A percentile compares a stretch with the other conserved stretches of the same genome.
Conservation (phyloP, 2,329 filamentous ascomycete species). For the Penicillium thymicola region DNA sequence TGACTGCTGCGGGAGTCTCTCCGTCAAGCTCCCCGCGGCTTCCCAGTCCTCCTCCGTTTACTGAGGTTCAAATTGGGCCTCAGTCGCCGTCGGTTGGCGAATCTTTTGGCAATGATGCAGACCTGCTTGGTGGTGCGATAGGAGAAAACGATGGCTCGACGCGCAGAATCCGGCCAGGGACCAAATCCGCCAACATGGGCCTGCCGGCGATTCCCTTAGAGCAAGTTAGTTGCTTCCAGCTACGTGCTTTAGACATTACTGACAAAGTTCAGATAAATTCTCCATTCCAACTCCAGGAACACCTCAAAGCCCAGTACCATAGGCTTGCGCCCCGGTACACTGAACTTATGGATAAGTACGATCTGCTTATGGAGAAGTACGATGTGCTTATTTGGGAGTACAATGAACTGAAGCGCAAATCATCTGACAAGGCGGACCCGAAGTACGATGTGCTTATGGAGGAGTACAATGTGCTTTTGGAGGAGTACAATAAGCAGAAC, state of each 20-base stretch:
- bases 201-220: conserved; percentile 81
- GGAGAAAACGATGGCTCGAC: conserved; percentile 68
- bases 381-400: background rate
- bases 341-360: background rate
- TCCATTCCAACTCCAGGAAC: conserved; percentile 94
- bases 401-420: background rate
- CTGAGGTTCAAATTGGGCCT: conserved; percentile 86
- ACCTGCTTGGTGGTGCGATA: conserved; percentile 52
- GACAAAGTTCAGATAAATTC: conserved; percentile 74
- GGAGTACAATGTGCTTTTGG: background rate
- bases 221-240: conserved; percentile 59
- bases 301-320: conserved; percentile 88
- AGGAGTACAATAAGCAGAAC: conserved; percentile 35
- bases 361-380: background rate
- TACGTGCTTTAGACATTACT: conserved; percentile 8
- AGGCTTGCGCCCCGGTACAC: conserved; percentile 57
- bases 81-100: conserved; percentile 68
- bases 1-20: conserved; percentile 47
- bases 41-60: conserved; percentile 88
- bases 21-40: conserved; percentile 81
- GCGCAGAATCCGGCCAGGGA: conserved; percentile 86
- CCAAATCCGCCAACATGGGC: conserved; percentile 90
- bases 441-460: background rate
- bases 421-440: background rate
- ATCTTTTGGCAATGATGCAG: conserved; percentile 57